A percentile compares a stretch with the other conserved stretches of the same genome.
These are phyloP conservation scores for Luvunga scandens DNA, from an alignment of 345 rosid genomes.

Conservation along the genomic window DNA sequence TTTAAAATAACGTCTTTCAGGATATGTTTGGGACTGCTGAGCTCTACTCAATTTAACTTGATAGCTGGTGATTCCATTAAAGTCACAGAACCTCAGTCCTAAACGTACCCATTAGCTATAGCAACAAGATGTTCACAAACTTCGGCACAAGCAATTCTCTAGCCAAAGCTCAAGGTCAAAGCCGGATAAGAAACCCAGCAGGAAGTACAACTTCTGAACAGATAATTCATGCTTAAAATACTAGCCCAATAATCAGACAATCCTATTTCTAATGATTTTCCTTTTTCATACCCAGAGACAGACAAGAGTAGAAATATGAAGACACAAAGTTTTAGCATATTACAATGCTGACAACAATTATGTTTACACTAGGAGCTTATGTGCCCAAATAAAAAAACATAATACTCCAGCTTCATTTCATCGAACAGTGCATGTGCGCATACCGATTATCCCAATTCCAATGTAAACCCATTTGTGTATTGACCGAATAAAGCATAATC, in stretches of 20 bases:
- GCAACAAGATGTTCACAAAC: no score
- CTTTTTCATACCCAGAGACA: neutral
- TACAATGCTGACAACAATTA: neutral
- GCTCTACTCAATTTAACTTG: no score
- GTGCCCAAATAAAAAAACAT: neutral
- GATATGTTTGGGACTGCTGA: no score
- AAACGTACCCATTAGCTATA: no score
- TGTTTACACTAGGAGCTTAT: neutral
- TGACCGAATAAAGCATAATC: neutral
- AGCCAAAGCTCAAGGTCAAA: neutral
- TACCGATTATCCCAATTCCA: neutral
- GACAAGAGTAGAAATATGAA: neutral
- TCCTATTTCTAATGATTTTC: neutral
- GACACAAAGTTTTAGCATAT: neutral
- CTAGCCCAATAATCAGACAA: neutral
- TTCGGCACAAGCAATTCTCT: neutral
- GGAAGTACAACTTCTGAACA: neutral
- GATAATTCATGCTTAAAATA: neutral
- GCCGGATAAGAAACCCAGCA: neutral
- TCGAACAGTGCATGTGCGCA: neutral
- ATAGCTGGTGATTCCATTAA: no score
- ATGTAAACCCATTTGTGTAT: no score
- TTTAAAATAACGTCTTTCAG: no score
- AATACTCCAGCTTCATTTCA: neutral
- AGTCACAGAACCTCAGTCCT: no score